phyloP scores from a whole-genome alignment of 75 land plant genomes.

The Larix kaempferi region DNA sequence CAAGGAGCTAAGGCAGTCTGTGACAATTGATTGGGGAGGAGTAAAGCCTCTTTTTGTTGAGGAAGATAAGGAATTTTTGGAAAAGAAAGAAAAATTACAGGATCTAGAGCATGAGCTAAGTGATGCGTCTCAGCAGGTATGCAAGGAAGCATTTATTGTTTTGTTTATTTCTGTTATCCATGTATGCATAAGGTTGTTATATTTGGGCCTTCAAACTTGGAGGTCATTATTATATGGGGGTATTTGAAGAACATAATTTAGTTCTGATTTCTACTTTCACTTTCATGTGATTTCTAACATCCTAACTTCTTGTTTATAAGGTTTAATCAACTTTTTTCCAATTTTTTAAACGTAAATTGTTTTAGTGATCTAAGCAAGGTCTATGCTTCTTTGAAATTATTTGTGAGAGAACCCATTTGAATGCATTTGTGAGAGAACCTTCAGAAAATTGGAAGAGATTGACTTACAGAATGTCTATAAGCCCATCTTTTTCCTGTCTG shows the following conservation, averaged over 20 bases:
- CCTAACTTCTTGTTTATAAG: too few relatives aligned
- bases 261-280: not conserved
- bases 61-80: constrained; percentile 89
- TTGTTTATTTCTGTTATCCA: constrained; percentile 4
- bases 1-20: constrained; percentile 92
- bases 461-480: not conserved
- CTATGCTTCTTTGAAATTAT: not conserved
- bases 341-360: not conserved
- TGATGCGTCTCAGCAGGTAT: constrained; percentile 83
- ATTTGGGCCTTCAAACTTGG: not conserved
- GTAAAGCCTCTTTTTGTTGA: constrained; percentile 56
- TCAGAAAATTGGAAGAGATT: not conserved
- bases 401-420: not conserved
- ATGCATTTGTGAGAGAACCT: not conserved
- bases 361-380: not conserved
- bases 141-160: not conserved
- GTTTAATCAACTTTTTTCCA: too few relatives aligned
- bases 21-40: constrained; percentile 86
- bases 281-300: not conserved
- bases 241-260: not conserved
- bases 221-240: not conserved
- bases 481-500: not conserved
- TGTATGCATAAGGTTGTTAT: not conserved
- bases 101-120: constrained; percentile 74
- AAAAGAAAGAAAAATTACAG: constrained; percentile 76